These are phyloP conservation scores for Citrullus colocynthis DNA, from an alignment of 306 rosid genomes.

Conservation along the genomic window DNA sequence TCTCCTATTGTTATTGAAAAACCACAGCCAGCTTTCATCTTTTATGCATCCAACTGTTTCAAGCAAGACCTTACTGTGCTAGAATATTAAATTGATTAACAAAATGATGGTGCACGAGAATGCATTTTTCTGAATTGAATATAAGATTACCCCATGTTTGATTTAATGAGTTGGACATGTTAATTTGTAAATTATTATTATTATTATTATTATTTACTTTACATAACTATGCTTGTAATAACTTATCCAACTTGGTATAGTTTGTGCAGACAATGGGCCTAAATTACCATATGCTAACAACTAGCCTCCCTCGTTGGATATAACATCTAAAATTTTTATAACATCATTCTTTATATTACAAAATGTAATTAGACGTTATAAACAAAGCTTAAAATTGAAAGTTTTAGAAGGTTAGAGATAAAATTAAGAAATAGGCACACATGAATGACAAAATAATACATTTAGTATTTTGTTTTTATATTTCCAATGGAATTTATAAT, in stretches of 20 bases:
- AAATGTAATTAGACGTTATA: neutral
- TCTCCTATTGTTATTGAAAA: neutral
- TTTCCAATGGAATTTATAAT: neutral
- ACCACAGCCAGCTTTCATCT: neutral
- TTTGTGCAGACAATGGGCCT: neutral
- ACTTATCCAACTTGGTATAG: neutral
- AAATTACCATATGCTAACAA: neutral
- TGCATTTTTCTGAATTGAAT: neutral
- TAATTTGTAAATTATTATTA: too few relatives aligned
- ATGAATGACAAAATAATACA: neutral
- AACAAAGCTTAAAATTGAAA: neutral
- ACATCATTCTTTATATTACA: neutral
- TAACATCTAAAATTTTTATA: neutral
- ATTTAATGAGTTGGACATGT: neutral
- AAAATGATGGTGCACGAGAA: neutral
- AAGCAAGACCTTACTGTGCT: neutral
- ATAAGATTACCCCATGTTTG: neutral
- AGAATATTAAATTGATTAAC: neutral
- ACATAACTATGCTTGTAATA: neutral
- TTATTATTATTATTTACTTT: neutral
- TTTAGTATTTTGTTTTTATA: neutral
- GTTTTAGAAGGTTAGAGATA: neutral
- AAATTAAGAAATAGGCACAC: neutral
- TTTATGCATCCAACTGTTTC: neutral
- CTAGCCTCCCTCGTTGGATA: neutral